A percentile compares a stretch with the other conserved stretches of the same genome.
Conservation (phyloP, 2,329 filamentous ascomycete species). For the Cladosporium sp. region DNA sequence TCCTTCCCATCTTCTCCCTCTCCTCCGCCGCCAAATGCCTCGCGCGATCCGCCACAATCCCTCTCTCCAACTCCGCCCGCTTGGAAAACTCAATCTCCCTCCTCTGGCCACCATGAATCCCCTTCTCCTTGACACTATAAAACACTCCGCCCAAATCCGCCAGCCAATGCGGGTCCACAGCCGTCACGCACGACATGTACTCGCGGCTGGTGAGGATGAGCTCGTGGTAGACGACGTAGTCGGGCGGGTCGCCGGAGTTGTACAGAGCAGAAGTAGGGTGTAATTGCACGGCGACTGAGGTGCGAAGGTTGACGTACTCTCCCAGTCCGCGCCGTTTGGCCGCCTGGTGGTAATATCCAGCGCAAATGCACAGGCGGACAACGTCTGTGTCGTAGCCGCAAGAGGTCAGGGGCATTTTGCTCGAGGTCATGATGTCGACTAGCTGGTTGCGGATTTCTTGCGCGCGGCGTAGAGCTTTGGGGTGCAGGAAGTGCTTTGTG, state of each 20-base stretch:
- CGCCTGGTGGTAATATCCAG: conserved; percentile 96
- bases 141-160: conserved; percentile 95
- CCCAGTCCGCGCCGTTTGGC: conserved; percentile 94
- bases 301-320: conserved; percentile 95
- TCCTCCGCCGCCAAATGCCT: conserved; percentile 17
- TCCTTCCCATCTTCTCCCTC: conserved; percentile 14
- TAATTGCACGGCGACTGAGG: conserved; percentile 87
- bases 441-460: conserved; percentile 95
- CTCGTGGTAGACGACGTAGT: conserved; percentile 98
- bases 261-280: conserved; percentile 94
- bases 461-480: conserved; percentile 86
- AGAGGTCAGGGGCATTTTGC: conserved; percentile 81
- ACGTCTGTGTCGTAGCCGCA: conserved; percentile 97
- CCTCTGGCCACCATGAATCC: conserved; percentile 45
- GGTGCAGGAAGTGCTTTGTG: conserved; percentile 84
- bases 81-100: conserved; percentile 30
- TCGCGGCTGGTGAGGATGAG: conserved; percentile 94
- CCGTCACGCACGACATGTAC: conserved; percentile 96
- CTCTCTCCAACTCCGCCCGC: conserved; percentile 27
- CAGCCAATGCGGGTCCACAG: conserved; percentile 95
- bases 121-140: conserved; percentile 96
- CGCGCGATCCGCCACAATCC: conserved; percentile 26
- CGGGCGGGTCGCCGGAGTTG: conserved; percentile 85
- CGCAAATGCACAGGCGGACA: conserved; percentile 93
- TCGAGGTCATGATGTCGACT: conserved; percentile 86